A percentile compares a stretch with the other conserved stretches of the same genome.
Conservation (phyloP, 2,329 filamentous ascomycete species). For the Pseudonectria buxi region DNA sequence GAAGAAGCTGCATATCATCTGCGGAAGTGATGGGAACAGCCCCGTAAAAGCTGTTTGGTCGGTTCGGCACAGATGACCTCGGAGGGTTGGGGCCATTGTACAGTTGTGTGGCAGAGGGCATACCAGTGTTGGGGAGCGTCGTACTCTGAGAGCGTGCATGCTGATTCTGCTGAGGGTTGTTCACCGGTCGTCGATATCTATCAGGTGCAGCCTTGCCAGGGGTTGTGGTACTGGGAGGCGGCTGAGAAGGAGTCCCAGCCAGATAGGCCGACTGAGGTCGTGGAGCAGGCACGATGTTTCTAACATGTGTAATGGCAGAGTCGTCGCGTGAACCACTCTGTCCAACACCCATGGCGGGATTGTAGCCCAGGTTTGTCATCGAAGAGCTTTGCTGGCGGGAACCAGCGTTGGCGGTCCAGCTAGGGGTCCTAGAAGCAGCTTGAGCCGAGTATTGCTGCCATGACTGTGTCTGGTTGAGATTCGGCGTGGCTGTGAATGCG, state of each 20-base stretch:
- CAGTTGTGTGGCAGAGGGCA: conserved; percentile 23
- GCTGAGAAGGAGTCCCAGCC: conserved; percentile 36
- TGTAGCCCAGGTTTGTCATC: conserved; percentile 34
- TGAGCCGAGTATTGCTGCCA: conserved; percentile 40
- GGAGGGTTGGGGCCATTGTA: conserved; percentile 23
- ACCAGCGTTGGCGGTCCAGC: conserved; percentile 21
- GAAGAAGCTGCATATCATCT: conserved; percentile 64
- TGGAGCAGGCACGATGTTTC: conserved; percentile 33
- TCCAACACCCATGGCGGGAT: conserved; percentile 28
- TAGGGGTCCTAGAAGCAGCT: conserved; percentile 11
- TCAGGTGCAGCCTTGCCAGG: conserved; percentile 55
- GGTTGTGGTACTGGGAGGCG: conserved; percentile 35
- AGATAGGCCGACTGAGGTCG: conserved; percentile 39
- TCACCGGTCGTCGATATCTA: conserved; percentile 63
- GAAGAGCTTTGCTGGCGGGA: conserved; percentile 32
- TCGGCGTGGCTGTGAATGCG: conserved; percentile 67
- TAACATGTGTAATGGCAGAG: conserved; percentile 36
- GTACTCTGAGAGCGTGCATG: conserved; percentile 33
- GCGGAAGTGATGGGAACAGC: conserved; percentile 42
- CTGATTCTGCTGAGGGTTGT: conserved; percentile 19
- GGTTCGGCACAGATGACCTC: conserved; percentile 31
- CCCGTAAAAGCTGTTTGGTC: conserved; percentile 49
- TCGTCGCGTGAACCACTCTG: conserved; percentile 46
- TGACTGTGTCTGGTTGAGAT: conserved; percentile 47
- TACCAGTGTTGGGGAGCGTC: conserved; percentile 21